phyloP scores from a whole-genome alignment of 139 green algal genomes.

The Diplosphaera chodatii region DNA sequence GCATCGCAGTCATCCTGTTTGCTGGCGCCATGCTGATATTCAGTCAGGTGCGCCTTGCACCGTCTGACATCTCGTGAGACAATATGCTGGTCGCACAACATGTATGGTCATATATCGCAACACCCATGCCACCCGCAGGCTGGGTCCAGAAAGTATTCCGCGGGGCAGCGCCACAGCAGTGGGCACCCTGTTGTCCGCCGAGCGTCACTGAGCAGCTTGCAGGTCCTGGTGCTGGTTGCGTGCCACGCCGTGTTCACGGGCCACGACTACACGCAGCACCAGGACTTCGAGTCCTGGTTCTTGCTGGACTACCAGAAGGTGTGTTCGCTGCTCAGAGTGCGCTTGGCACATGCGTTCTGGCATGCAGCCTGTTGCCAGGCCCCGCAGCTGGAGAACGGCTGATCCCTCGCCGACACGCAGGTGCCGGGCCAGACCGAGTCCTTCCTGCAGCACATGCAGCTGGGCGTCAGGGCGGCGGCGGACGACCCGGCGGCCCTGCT shows the following conservation, averaged over 20 bases:
- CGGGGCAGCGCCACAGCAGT: no score
- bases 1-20: neutral
- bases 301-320: slow-evolving; percentile 75
- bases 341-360: neutral
- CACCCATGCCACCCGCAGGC: no score
- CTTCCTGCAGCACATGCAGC: slow-evolving; percentile 81
- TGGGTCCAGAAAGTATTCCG: no score
- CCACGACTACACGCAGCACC: slow-evolving; percentile 38
- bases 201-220: slow-evolving; percentile 6
- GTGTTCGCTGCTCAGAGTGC: no score
- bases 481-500: slow-evolving; percentile 57
- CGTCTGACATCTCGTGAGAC: no score
- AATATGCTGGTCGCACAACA: no score
- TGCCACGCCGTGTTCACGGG: slow-evolving; percentile 77
- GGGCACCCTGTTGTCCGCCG: neutral
- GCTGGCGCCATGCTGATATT: no score
- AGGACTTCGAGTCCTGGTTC: slow-evolving; percentile 54
- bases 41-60: no score
- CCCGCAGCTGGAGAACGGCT: no score
- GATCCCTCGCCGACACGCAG: neutral
- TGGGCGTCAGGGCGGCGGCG: slow-evolving; percentile 65
- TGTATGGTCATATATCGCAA: no score
- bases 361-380: neutral
- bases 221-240: slow-evolving; percentile 65
- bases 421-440: slow-evolving; percentile 23